phyloP scores from a whole-genome alignment of 352 stramenopile genomes.

The Pythium folliculosum region DNA sequence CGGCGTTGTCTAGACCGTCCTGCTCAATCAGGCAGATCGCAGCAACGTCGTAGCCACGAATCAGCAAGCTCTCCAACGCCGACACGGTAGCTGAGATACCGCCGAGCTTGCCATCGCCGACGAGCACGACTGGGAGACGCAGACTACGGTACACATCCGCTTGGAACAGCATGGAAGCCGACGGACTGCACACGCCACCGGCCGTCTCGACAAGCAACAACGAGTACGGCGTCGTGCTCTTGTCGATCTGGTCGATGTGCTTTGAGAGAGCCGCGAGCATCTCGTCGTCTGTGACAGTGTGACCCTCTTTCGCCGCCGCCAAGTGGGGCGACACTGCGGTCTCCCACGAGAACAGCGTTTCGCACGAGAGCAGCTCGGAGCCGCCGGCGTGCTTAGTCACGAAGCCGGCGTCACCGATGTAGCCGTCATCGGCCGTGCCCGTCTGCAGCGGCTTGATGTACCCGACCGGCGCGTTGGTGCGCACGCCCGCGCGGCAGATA shows the following conservation, averaged over 20 bases:
- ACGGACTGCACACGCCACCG: constrained; percentile 92
- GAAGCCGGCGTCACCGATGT: constrained; percentile 87
- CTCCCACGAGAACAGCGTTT: constrained; percentile 94
- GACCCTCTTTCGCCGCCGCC: constrained; percentile 85
- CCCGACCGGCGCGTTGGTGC: constrained; percentile 37
- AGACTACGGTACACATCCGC: constrained; percentile 93
- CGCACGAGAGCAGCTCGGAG: constrained; percentile 43
- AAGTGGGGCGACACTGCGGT: constrained; percentile 95
- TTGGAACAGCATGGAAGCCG: constrained; percentile 86
- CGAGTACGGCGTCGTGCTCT: constrained; percentile 38
- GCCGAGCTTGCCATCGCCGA: constrained; percentile 96
- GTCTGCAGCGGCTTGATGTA: constrained; percentile 99
- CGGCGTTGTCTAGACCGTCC: constrained; percentile 65
- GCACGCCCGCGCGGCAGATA: constrained; percentile 82
- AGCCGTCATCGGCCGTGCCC: constrained; percentile 68
- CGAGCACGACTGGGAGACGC: constrained; percentile 90
- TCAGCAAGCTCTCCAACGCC: constrained; percentile 91
- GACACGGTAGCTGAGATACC: constrained; percentile 95
- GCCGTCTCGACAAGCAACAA: constrained; percentile 94
- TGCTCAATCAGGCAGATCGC: constrained; percentile 85
- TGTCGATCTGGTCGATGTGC: constrained; percentile 48
- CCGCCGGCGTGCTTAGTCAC: constrained; percentile 49
- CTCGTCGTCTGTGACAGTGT: constrained; percentile 86
- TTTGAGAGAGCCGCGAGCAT: constrained; percentile 75
- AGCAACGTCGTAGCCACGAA: constrained; percentile 91